Evolutionary conservation across 2,329 filamentous ascomycete species (phyloP), one percentile per base, ranked within the genome.

Genomic region (Chaetomiaceae sp.): DNA sequence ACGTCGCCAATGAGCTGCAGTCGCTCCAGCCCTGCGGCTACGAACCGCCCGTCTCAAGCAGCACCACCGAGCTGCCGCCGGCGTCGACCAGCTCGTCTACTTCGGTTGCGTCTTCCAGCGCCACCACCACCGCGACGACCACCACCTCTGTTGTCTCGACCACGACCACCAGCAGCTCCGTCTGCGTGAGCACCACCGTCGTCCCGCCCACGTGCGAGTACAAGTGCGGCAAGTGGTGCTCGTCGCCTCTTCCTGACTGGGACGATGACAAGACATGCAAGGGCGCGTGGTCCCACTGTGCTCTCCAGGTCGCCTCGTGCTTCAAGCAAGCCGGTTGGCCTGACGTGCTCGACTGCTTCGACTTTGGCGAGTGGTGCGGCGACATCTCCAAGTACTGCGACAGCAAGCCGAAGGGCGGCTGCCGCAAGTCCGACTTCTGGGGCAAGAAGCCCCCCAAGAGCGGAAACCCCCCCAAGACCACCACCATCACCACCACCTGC

Each of bases 181-280:
- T 76, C 48, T 81, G 78, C 66, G 77, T 73, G 9, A 67, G 71
- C 43, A 79, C 75, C 21, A 64, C 68, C 21, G 69, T 72, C 10
- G 64, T 72, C 21, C 73, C 76, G 9, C 66, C 75, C 43, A 69
- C 66, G 27, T 81, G 78, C 65, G 78, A 81, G 63, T 81, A 78
- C 66, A 69, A 74, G 58, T 75, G 75, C 58, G 79, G 79, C 43
- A 73, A 71, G 55, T 82, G 78, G 77, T 80, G 77, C 62, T 73
- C 72, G 33, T 70, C 69, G 41, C 71, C 76, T 13, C 64, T 81
- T 11, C 78, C 77, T 21, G 67, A 73, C 58, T 82, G 73, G 67
- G 63, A 65, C 36, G 69, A 78, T 61, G 57, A 68, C 51, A 56
- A 62, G 37, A 64, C 66, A 41, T 82, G 79, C 65, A 61, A 66